Percentiles rank a stretch among this genome's conserved stretches.
Evolutionary conservation across 2,329 filamentous ascomycete genomes (phyloP).

Genomic region (Ceratocystis variospora): DNA sequence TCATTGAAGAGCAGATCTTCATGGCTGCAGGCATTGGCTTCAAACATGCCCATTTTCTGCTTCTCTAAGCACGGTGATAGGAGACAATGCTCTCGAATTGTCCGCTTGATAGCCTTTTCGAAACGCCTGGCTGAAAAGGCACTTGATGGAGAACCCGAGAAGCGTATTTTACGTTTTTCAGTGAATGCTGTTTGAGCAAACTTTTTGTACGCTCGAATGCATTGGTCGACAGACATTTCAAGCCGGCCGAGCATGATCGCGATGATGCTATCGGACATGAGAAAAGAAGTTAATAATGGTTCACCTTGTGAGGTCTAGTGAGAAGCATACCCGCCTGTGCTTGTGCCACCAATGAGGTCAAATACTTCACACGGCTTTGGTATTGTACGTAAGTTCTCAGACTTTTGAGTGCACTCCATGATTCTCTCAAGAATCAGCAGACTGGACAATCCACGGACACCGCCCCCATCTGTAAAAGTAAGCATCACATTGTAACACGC

Average conservation of each 20-base stretch:
- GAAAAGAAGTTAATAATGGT: neutral
- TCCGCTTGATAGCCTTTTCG: neutral
- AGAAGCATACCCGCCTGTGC: conserved; percentile 23
- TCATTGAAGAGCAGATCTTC: neutral
- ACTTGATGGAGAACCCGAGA: neutral
- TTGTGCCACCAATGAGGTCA: conserved; percentile 25
- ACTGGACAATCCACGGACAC: conserved; percentile 24
- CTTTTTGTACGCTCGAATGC: neutral
- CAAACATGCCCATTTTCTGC: neutral
- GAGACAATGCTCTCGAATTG: neutral
- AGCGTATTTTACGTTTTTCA: neutral
- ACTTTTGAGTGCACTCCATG: conserved; percentile 21
- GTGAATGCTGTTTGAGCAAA: neutral
- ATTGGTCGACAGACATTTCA: neutral
- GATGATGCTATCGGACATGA: neutral
- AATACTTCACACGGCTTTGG: conserved; percentile 24
- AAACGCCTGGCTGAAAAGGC: neutral
- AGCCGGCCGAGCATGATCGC: neutral
- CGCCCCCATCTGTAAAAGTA: conserved; percentile 21
- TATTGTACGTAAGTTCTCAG: conserved; percentile 17
- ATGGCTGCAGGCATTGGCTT: neutral
- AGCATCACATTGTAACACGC: neutral
- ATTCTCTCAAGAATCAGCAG: conserved; percentile 23
- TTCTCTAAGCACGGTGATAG: neutral
- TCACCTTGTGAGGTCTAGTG: conserved; percentile 14